phyloP scores from a whole-genome alignment of 1,284 basidiomycete genomes.

The Inonotus hispidus region DNA sequence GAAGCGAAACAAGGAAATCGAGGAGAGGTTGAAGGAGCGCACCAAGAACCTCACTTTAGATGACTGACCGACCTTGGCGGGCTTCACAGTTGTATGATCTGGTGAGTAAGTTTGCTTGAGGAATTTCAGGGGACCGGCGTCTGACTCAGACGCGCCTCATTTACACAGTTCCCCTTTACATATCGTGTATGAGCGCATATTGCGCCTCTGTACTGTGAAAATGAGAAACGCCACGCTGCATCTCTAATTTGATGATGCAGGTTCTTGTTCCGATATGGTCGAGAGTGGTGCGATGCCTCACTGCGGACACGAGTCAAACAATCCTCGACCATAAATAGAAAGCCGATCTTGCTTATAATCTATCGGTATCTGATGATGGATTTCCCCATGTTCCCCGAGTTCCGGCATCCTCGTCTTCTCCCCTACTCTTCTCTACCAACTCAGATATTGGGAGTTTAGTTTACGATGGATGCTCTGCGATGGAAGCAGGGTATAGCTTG shows the following conservation, averaged over 20 bases:
- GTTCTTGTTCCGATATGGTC: background rate
- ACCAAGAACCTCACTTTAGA: conserved; percentile 6
- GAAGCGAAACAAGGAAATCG: conserved; percentile 45
- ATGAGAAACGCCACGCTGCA: background rate
- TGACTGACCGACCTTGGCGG: background rate
- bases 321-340: background rate
- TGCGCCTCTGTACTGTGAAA: background rate
- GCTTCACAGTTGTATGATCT: background rate
- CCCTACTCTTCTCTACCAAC: background rate
- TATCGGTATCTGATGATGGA: background rate
- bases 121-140: background rate
- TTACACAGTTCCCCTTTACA: background rate
- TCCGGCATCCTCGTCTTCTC: background rate
- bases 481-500: conserved; percentile 21
- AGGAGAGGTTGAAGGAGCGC: conserved; percentile 40
- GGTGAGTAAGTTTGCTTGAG: background rate
- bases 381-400: background rate
- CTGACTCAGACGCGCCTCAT: background rate
- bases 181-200: background rate
- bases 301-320: background rate
- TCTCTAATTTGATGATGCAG: no score
- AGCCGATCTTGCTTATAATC: background rate
- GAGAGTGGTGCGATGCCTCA: background rate
- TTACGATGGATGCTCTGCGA: conserved; percentile 6
- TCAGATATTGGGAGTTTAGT: background rate